Percentiles rank a stretch among this genome's conserved stretches.
These are phyloP conservation scores for Apiotrichum mycotoxinovorans DNA, from an alignment of 1,284 basidiomycete genomes.

Conservation along the genomic window DNA sequence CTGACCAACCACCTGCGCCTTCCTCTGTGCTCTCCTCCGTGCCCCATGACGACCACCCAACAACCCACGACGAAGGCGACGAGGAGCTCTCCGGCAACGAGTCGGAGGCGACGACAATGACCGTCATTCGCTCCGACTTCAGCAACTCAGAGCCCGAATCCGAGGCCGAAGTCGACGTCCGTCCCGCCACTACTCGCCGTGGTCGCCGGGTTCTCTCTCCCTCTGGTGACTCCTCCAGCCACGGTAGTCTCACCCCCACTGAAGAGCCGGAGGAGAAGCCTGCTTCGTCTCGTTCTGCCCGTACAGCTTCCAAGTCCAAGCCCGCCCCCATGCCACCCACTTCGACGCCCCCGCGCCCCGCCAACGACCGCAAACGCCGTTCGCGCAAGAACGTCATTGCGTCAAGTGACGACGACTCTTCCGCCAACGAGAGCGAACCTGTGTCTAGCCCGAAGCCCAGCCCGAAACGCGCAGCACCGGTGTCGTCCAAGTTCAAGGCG, in stretches of 20 bases:
- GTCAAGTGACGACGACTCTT: conserved; percentile 17
- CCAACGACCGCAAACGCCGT: conserved; percentile 13
- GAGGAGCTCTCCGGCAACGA: conserved; percentile 26
- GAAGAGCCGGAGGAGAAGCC: neutral
- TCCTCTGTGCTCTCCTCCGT: conserved; percentile 17
- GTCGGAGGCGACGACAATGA: conserved; percentile 38
- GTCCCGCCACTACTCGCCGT: conserved; percentile 7
- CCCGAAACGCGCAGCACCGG: neutral
- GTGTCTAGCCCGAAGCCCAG: neutral
- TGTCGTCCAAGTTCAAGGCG: neutral
- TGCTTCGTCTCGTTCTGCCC: neutral
- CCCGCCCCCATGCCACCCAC: neutral
- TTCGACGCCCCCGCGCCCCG: neutral
- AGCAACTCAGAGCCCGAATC: conserved; percentile 22
- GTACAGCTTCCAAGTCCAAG: neutral
- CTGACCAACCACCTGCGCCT: neutral
- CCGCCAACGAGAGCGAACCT: conserved; percentile 2
- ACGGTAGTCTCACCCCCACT: neutral
- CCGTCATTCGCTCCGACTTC: conserved; percentile 26
- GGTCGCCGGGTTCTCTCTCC: conserved; percentile 15
- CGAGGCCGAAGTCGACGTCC: conserved; percentile 10
- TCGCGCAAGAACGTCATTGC: conserved; percentile 21
- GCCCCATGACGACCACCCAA: conserved; percentile 5
- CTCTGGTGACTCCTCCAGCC: conserved; percentile 5
- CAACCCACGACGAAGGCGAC: conserved; percentile 7